phyloP scores from a whole-genome alignment of 2,329 filamentous ascomycete genomes.

The Ascochyta clinopodiicola region DNA sequence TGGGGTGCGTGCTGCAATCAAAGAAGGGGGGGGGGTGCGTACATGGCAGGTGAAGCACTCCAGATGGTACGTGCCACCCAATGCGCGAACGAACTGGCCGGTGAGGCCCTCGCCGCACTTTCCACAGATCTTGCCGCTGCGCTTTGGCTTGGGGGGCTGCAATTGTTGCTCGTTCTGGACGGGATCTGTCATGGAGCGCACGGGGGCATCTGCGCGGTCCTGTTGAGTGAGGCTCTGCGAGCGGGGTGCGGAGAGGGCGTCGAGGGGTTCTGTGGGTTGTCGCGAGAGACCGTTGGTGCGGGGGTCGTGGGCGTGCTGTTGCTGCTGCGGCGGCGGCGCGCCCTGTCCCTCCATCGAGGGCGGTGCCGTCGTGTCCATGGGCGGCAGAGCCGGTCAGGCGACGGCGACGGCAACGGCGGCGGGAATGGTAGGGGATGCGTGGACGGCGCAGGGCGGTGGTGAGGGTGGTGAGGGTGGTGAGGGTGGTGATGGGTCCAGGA shows the following conservation, averaged over 20 bases:
- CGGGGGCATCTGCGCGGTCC: slow-evolving; percentile 29
- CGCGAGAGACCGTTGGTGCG: slow-evolving; percentile 41
- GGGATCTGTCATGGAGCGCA: slow-evolving; percentile 40
- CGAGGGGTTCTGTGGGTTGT: slow-evolving; percentile 39
- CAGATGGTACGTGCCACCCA: slow-evolving; percentile 93
- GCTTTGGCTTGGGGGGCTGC: slow-evolving; percentile 35
- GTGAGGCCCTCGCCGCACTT: slow-evolving; percentile 89
- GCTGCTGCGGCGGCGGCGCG: slow-evolving; percentile 15
- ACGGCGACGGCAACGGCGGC: neutral
- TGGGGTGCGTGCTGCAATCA: neutral
- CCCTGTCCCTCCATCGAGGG: slow-evolving; percentile 44
- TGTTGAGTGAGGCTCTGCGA: slow-evolving; percentile 33
- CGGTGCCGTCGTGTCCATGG: slow-evolving; percentile 45
- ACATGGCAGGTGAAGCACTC: slow-evolving; percentile 98
- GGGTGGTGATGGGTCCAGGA: too few species aligned
- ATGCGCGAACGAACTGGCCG: slow-evolving; percentile 92
- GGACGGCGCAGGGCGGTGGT: slow-evolving; percentile 25
- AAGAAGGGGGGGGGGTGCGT: slow-evolving; percentile 32
- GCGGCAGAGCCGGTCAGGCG: slow-evolving; percentile 9
- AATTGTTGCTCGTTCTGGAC: slow-evolving; percentile 25
- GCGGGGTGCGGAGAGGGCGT: slow-evolving; percentile 23
- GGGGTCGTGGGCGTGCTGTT: slow-evolving; percentile 39
- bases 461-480: slow-evolving; percentile 12
- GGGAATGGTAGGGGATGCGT: neutral
- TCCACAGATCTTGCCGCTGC: slow-evolving; percentile 63